A percentile compares a stretch with the other conserved stretches of the same genome.
These are phyloP conservation scores for Ustilaginoidea virens DNA, from an alignment of 2,329 filamentous ascomycete species.

Conservation along the genomic window DNA sequence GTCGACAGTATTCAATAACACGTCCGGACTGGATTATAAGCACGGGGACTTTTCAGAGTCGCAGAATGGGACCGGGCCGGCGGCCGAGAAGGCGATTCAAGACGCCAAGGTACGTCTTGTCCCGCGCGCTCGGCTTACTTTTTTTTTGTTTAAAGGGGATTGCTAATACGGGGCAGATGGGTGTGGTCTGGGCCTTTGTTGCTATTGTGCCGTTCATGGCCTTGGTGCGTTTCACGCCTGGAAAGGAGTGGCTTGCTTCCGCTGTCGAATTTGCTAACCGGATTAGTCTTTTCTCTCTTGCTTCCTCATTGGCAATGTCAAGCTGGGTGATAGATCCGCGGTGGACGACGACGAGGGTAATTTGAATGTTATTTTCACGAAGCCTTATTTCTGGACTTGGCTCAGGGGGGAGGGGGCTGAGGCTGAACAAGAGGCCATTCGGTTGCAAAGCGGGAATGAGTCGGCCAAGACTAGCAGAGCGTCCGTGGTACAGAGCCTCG, in stretches of 20 bases:
- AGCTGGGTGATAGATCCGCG: constrained; percentile 12
- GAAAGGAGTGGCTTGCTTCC: too few species aligned
- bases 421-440: constrained; percentile 7
- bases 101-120: constrained; percentile 14
- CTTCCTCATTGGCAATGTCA: constrained; percentile 17
- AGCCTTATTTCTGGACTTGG: constrained; percentile 14
- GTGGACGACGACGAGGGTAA: constrained; percentile 11
- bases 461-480: too few species aligned
- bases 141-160: too few species aligned
- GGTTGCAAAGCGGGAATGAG: constrained; percentile 7
- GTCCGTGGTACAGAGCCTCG: too few species aligned
- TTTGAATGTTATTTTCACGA: constrained; percentile 13
- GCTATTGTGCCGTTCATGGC: constrained; percentile 43
- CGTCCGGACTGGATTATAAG: constrained; percentile 13
- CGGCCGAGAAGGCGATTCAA: constrained; percentile 8
- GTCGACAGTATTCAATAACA: constrained; percentile 54
- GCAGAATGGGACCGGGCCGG: constrained; percentile 5
- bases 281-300: constrained; percentile 12
- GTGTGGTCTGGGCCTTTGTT: constrained; percentile 51
- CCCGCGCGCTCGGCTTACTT: too few species aligned
- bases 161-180: constrained; percentile 17
- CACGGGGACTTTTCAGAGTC: constrained; percentile 11
- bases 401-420: constrained; percentile 3
- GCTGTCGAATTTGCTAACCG: not conserved
- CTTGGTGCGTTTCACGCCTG: constrained; percentile 15